phyloP scores from a whole-genome alignment of 2,329 filamentous ascomycete species.

The Fusarium chlamydosporum region DNA sequence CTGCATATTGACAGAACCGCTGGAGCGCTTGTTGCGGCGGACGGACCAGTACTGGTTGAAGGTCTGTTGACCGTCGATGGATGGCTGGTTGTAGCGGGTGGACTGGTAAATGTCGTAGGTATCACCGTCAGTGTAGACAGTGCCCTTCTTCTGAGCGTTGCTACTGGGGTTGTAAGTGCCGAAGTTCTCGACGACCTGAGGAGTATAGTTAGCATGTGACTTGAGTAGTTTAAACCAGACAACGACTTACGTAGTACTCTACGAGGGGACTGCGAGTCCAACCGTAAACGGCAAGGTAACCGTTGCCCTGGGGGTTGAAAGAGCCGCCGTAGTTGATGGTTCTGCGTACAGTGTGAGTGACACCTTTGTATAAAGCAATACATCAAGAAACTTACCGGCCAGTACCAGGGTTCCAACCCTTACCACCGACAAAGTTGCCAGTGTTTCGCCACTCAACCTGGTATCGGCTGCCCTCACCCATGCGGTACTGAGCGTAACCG shows the following conservation, averaged over 20 bases:
- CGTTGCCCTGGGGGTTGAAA: slow-evolving; percentile 27
- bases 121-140: slow-evolving; percentile 24
- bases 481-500: slow-evolving; percentile 8
- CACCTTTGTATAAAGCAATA: fast-evolving
- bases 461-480: slow-evolving; percentile 27
- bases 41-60: slow-evolving; percentile 35
- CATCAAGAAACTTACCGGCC: slow-evolving; percentile 7
- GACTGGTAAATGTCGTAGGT: slow-evolving; percentile 23
- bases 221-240: fast-evolving
- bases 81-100: slow-evolving; percentile 13
- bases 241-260: slow-evolving; percentile 19
- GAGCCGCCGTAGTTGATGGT: slow-evolving; percentile 28
- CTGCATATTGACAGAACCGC: slow-evolving; percentile 27
- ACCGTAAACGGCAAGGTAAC: slow-evolving; percentile 21
- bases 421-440: slow-evolving; percentile 29
- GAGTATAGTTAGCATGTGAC: fast-evolving
- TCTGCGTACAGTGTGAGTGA: not conserved
- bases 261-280: slow-evolving; percentile 28
- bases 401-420: slow-evolving; percentile 31
- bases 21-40: slow-evolving; percentile 23
- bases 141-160: slow-evolving; percentile 15
- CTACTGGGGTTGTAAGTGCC: slow-evolving; percentile 10
- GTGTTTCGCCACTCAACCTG: slow-evolving; percentile 25
- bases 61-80: slow-evolving; percentile 5
- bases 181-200: slow-evolving; percentile 13